phyloP scores from a whole-genome alignment of 257 asterid species.

The Capsicum pubescens region DNA sequence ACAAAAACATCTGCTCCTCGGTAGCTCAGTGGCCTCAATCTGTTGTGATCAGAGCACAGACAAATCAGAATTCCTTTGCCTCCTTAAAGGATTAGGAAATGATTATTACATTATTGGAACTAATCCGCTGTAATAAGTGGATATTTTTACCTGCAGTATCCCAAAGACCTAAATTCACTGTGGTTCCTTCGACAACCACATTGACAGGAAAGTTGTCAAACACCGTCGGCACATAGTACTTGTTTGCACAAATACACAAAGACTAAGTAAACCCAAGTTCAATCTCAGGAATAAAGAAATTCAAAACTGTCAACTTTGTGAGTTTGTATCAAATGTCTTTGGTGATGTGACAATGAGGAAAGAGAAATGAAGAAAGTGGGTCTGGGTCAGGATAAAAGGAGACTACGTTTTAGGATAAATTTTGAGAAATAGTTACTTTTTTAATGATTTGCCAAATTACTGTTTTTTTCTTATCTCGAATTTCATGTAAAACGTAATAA shows the following conservation, averaged over 20 bases:
- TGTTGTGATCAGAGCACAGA: constrained; percentile 50
- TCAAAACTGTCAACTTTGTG: not conserved
- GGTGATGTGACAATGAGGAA: no score
- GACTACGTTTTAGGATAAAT: no score
- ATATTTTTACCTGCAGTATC: constrained; percentile 79
- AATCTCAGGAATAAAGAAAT: constrained; percentile 7
- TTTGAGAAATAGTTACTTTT: no score
- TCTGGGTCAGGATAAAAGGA: no score
- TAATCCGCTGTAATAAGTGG: not conserved
- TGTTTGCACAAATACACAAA: constrained; percentile 36
- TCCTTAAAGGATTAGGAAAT: not conserved
- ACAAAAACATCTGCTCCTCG: constrained; percentile 95
- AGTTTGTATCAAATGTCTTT: no score
- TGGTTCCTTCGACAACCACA: constrained; percentile 92
- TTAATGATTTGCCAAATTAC: no score
- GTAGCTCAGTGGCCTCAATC: constrained; percentile 96
- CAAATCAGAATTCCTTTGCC: constrained; percentile 29
- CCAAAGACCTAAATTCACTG: constrained; percentile 94
- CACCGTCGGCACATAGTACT: constrained; percentile 91
- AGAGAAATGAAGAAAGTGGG: no score
- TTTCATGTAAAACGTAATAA: no score
- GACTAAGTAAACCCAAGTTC: not conserved
- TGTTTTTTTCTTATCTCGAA: no score
- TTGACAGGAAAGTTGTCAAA: constrained; percentile 96
- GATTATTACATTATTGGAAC: not conserved